Conservation (phyloP, 805 yeast genomes). For the Komagataella pastoris region DNA sequence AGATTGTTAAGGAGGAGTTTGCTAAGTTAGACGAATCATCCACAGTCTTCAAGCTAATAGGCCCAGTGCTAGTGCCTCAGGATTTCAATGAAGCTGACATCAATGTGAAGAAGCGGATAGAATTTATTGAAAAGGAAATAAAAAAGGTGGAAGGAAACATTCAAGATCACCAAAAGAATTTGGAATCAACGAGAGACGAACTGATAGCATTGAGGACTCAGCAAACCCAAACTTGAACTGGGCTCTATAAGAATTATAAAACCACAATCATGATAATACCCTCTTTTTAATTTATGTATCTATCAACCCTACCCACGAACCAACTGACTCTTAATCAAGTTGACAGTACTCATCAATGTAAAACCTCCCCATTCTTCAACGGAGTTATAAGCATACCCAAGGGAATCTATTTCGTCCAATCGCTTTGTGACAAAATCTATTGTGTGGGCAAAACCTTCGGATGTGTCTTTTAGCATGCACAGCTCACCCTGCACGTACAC, state of each 20-base stretch:
- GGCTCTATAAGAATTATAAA: neutral
- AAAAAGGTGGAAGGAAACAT: conserved; percentile 41
- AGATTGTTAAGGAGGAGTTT: conserved; percentile 78
- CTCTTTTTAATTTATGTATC: neutral
- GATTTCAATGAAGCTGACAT: conserved; percentile 69
- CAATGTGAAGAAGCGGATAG: conserved; percentile 82
- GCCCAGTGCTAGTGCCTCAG: conserved; percentile 87
- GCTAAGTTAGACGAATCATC: conserved; percentile 33
- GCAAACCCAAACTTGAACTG: neutral
- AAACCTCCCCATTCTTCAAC: conserved; percentile 70
- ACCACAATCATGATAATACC: neutral
- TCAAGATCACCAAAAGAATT: conserved; percentile 33
- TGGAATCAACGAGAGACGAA: conserved; percentile 48
- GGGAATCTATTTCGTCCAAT: conserved; percentile 33
- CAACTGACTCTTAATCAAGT: conserved; percentile 59
- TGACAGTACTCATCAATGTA: conserved; percentile 47
- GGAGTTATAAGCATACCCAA: conserved; percentile 49
- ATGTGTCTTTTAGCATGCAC: conserved; percentile 66
- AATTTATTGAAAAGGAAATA: conserved; percentile 74
- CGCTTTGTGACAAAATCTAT: conserved; percentile 48
- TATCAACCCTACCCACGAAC: conserved; percentile 33
- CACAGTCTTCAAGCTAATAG: conserved; percentile 78
- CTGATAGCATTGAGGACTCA: neutral
- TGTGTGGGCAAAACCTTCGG: conserved; percentile 43
- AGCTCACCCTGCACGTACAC: conserved; percentile 67